A percentile compares a stretch with the other conserved stretches of the same genome.
Evolutionary conservation across 345 rosid genomes (phyloP).

Genomic region (Eucalyptus marginata): DNA sequence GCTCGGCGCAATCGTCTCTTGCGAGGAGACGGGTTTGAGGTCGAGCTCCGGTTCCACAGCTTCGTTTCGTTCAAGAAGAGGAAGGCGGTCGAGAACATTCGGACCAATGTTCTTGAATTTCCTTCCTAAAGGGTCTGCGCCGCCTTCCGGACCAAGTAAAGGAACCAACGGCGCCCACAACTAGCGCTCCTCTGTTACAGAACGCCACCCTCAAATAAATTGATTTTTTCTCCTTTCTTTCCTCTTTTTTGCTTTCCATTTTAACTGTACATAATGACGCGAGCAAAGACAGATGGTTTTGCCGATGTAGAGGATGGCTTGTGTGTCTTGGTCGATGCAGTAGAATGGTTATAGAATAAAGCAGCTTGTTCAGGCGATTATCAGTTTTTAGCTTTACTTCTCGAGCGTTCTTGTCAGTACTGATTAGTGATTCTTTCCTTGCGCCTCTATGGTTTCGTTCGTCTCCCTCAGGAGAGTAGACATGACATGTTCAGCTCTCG

Average conservation of each 20-base stretch:
- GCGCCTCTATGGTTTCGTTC: not conserved
- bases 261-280: not conserved
- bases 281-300: not conserved
- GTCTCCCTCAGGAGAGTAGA: not conserved
- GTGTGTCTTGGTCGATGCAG: not conserved
- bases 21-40: not conserved
- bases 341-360: not conserved
- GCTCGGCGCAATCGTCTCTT: not conserved
- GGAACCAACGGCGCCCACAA: constrained; percentile 23
- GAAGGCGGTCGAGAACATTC: not conserved
- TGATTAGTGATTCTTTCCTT: not conserved
- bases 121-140: constrained; percentile 45
- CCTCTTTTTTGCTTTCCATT: not conserved
- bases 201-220: not conserved
- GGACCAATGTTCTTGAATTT: constrained; percentile 28
- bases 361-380: not conserved
- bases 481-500: not conserved
- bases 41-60: not conserved
- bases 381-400: not conserved
- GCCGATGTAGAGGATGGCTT: not conserved
- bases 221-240: not conserved
- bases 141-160: constrained; percentile 48
- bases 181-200: not conserved
- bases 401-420: not conserved
- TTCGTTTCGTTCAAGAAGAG: not conserved